Conservation (phyloP, 2,329 filamentous ascomycete genomes). For the Zymoseptoria ardabiliae region DNA sequence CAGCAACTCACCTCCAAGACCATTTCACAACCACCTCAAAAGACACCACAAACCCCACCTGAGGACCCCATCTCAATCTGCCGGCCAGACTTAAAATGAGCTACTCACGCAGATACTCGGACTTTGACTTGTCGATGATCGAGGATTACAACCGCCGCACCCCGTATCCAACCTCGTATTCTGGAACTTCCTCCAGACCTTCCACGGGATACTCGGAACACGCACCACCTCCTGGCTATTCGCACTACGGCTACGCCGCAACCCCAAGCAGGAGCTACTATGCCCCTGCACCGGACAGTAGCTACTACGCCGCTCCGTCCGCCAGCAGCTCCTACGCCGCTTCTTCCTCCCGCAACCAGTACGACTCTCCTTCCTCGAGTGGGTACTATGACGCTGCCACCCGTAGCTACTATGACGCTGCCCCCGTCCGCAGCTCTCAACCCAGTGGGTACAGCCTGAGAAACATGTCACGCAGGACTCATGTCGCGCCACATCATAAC, state of each 20-base stretch:
- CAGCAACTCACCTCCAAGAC: neutral
- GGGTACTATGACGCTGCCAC: too few relatives aligned
- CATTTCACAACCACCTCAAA: neutral
- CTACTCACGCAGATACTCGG: neutral
- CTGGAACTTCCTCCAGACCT: too few relatives aligned
- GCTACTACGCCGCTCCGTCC: neutral
- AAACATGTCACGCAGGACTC: too few relatives aligned
- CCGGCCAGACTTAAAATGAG: neutral
- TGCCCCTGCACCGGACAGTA: neutral
- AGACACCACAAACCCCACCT: neutral
- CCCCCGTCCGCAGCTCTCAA: too few relatives aligned
- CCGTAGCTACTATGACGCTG: neutral
- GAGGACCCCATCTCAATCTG: neutral
- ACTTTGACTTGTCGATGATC: neutral
- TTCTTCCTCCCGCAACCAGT: neutral
- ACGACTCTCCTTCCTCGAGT: neutral
- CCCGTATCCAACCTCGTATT: neutral
- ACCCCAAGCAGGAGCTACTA: neutral
- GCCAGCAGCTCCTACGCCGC: too few relatives aligned
- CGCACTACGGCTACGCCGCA: neutral
- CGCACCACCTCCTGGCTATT: neutral
- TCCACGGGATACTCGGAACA: neutral
- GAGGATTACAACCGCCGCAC: neutral
- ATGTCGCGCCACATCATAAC: too few relatives aligned
- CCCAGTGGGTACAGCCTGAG: too few relatives aligned